Evolutionary conservation across 78 protist genomes (phyloP).

Genomic region (Diacronema lutheri): DNA sequence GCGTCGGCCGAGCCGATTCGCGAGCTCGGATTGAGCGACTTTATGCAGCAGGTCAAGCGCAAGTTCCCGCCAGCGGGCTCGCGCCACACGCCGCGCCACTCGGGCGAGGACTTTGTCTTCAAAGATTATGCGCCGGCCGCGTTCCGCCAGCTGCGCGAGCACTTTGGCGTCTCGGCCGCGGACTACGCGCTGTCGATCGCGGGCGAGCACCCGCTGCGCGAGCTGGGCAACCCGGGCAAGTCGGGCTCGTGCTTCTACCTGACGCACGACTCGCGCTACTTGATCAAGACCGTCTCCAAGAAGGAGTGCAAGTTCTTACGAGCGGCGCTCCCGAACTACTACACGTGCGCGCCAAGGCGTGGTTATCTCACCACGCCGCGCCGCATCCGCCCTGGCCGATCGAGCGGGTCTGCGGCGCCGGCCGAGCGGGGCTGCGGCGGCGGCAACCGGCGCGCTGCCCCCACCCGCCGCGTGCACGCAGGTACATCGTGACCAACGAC

Average conservation of each 20-base stretch:
- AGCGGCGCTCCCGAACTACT: neutral
- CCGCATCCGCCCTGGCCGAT: too few relatives aligned
- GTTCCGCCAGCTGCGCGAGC: conserved; percentile 17
- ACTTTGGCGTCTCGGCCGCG: conserved; percentile 11
- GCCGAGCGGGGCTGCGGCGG: too few relatives aligned
- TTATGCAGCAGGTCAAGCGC: neutral
- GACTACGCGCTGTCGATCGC: conserved; percentile 14
- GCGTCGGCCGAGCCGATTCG: neutral
- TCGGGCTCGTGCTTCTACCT: conserved; percentile 7
- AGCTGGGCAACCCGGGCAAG: neutral
- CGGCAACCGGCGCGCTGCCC: too few relatives aligned
- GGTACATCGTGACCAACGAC: neutral
- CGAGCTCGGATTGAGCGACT: neutral
- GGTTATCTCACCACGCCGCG: too few relatives aligned
- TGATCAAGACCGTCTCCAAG: neutral
- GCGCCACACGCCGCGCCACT: neutral
- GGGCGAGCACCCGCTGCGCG: conserved; percentile 19
- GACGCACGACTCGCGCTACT: neutral
- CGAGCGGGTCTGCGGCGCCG: too few relatives aligned
- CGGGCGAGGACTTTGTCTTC: neutral
- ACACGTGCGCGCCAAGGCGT: too few relatives aligned
- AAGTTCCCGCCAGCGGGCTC: neutral
- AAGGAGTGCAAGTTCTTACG: conserved; percentile 10
- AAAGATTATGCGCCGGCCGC: neutral
- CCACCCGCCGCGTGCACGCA: too few relatives aligned